Percentiles rank a stretch among this genome's conserved stretches.
phyloP scores from a whole-genome alignment of 306 rosid genomes.

The Glycine latifolia region DNA sequence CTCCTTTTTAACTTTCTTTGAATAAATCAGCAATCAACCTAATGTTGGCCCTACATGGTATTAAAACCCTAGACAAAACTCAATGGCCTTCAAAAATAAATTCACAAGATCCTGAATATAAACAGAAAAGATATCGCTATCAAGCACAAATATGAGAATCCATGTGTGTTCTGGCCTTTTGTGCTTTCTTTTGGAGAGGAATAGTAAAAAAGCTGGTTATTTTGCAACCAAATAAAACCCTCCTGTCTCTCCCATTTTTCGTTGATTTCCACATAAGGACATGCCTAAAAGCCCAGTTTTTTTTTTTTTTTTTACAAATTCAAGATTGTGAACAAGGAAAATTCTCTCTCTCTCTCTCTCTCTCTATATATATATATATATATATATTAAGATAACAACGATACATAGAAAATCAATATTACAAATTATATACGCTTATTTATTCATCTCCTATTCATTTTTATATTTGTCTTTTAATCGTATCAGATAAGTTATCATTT shows the following conservation, averaged over 20 bases:
- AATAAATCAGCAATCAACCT: slow-evolving; percentile 24
- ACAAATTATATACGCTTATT: too few species aligned
- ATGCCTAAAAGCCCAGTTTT: slow-evolving; percentile 26
- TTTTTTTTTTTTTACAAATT: slow-evolving; percentile 36
- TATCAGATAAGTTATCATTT: too few species aligned
- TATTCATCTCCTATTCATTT: too few species aligned
- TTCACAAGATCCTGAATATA: neutral
- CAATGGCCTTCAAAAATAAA: slow-evolving; percentile 1
- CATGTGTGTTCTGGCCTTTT: slow-evolving; percentile 50
- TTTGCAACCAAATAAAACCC: slow-evolving; percentile 52
- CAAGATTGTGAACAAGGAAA: too few species aligned
- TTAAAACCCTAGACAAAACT: slow-evolving; percentile 32
- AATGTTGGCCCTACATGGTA: slow-evolving; percentile 43
- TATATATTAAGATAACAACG: too few species aligned
- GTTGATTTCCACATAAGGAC: slow-evolving; percentile 44
- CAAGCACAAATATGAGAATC: slow-evolving; percentile 64
- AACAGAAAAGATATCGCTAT: slow-evolving; percentile 48
- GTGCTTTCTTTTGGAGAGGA: slow-evolving; percentile 63
- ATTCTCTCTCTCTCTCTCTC: too few species aligned
- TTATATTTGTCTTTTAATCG: too few species aligned
- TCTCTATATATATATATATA: too few species aligned
- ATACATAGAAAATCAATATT: too few species aligned
- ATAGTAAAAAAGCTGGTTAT: slow-evolving; percentile 52
- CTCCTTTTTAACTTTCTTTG: neutral
- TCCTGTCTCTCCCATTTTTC: slow-evolving; percentile 40